Evolutionary conservation across 2,329 filamentous ascomycete genomes (phyloP).

Genomic region (Parascedosporium putredinis): DNA sequence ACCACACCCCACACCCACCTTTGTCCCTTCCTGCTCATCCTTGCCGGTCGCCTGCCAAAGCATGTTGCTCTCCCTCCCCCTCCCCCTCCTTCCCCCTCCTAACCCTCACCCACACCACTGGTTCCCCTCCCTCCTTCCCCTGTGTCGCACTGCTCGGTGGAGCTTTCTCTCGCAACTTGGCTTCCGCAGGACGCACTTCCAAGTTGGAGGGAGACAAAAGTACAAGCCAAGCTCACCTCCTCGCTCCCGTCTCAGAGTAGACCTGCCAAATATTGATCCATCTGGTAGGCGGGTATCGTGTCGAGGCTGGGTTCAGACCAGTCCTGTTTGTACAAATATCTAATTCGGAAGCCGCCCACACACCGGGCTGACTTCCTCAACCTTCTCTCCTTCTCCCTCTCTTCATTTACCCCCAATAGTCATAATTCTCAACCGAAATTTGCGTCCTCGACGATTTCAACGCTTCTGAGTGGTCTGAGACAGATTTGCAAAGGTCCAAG

Average conservation of each 20-base stretch:
- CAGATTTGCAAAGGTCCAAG: slow-evolving; percentile 1
- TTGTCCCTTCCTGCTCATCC: not conserved
- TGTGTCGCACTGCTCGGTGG: not conserved
- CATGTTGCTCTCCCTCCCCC: not conserved
- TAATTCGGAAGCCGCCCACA: not conserved
- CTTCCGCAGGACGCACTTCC: not conserved
- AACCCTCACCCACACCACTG: not conserved
- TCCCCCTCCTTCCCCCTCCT: not conserved
- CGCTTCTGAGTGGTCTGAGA: not conserved
- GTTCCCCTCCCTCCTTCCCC: not conserved
- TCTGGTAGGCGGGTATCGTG: not conserved
- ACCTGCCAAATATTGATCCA: slow-evolving; percentile 2
- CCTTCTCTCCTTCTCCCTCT: not conserved
- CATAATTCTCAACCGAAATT: too few relatives aligned
- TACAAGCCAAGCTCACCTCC: slow-evolving; percentile 1
- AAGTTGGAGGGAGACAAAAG: not conserved
- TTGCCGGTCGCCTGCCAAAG: not conserved
- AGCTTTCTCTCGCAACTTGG: not conserved
- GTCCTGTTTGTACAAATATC: not conserved
- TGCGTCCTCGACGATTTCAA: not conserved
- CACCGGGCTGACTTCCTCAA: not conserved
- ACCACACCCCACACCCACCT: not conserved
- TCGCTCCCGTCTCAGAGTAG: not conserved
- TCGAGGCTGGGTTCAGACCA: not conserved
- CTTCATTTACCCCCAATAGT: not conserved